Percentiles rank a stretch among this genome's conserved stretches.
These are phyloP conservation scores for Neobulgaria alba DNA, from an alignment of 2,329 filamentous ascomycete species.

Conservation along the genomic window DNA sequence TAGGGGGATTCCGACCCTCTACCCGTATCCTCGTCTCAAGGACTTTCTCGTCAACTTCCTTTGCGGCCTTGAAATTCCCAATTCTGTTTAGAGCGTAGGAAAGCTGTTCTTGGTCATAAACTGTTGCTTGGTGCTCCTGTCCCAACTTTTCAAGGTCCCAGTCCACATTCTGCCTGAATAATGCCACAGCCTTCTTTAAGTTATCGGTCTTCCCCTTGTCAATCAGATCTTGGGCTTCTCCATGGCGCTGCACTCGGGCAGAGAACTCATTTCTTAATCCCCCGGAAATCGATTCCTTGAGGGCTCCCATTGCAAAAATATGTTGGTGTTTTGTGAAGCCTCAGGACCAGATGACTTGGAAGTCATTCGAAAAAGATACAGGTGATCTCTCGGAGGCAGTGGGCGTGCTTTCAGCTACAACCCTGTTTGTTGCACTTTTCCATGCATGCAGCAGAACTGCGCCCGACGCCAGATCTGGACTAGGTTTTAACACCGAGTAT, in stretches of 20 bases:
- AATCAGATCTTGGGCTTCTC: neutral
- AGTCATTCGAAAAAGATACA: neutral
- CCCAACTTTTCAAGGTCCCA: slow-evolving; percentile 8
- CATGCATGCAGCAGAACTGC: neutral
- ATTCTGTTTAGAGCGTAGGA: slow-evolving; percentile 1
- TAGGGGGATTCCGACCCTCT: slow-evolving; percentile 3
- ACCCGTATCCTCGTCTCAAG: slow-evolving; percentile 1
- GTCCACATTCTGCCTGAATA: slow-evolving; percentile 7
- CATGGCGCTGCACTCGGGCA: slow-evolving; percentile 1
- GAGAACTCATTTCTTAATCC: neutral
- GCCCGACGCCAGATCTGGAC: neutral
- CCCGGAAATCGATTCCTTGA: slow-evolving; percentile 2
- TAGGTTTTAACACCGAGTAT: too few relatives aligned
- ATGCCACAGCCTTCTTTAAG: neutral
- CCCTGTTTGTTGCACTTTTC: neutral
- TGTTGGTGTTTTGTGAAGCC: neutral
- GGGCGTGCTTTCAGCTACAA: neutral
- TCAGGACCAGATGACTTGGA: neutral
- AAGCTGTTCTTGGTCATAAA: slow-evolving; percentile 7
- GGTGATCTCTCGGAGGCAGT: neutral
- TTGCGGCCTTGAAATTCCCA: slow-evolving; percentile 3
- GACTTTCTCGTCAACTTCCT: slow-evolving; percentile 2
- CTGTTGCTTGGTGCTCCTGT: slow-evolving; percentile 5
- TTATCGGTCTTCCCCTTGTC: slow-evolving; percentile 1
- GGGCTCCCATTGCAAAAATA: slow-evolving; percentile 5